phyloP scores from a whole-genome alignment of 805 yeast species.

The Metschnikowia continentalis region DNA sequence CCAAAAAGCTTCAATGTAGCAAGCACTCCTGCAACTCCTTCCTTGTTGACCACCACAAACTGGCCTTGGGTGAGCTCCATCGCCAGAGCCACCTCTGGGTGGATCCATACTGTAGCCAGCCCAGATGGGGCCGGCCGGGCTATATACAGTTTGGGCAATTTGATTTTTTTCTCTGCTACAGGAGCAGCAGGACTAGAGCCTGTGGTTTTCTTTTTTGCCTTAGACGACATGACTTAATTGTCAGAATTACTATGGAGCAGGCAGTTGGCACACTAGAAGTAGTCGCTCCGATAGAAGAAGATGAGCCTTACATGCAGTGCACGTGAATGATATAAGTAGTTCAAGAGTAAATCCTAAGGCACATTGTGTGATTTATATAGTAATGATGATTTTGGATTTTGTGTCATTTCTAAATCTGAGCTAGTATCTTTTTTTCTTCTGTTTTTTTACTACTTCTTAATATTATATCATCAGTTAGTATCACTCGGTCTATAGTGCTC shows the following conservation, averaged over 20 bases:
- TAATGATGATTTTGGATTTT: too few relatives aligned
- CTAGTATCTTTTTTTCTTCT: too few relatives aligned
- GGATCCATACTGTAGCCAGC: constrained; percentile 34
- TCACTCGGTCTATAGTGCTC: too few relatives aligned
- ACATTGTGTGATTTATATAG: too few relatives aligned
- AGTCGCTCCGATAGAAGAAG: not conserved
- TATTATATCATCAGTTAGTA: too few relatives aligned
- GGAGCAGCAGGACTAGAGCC: constrained; percentile 16
- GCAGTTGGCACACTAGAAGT: too few relatives aligned
- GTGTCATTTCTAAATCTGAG: too few relatives aligned
- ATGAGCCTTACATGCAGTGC: not conserved
- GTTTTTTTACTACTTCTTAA: too few relatives aligned
- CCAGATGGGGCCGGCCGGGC: constrained; percentile 30
- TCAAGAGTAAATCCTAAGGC: too few relatives aligned
- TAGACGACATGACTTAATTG: constrained; percentile 14
- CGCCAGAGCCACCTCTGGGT: constrained; percentile 43
- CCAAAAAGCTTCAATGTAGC: constrained; percentile 39
- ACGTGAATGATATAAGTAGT: too few relatives aligned
- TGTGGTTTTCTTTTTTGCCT: constrained; percentile 22
- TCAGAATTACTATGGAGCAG: too few relatives aligned
- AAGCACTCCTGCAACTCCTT: constrained; percentile 39
- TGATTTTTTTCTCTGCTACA: constrained; percentile 25
- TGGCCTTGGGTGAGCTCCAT: constrained; percentile 45
- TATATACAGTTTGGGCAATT: constrained; percentile 39
- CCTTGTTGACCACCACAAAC: constrained; percentile 42